phyloP scores from a whole-genome alignment of 1,284 basidiomycete genomes.

The Trametes hirsuta region DNA sequence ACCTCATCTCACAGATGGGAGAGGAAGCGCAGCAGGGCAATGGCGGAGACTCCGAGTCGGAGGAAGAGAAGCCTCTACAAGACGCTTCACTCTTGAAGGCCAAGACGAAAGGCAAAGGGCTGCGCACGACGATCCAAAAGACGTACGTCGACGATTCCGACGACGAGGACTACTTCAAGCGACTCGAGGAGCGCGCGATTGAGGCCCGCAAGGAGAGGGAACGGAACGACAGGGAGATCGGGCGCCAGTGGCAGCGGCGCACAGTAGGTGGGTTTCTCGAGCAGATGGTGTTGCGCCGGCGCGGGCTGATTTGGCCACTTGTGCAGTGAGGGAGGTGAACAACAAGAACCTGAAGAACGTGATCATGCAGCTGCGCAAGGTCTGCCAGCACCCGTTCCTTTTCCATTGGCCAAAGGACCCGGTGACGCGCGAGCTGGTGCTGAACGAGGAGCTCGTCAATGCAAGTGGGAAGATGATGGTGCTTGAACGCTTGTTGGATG shows the following conservation, averaged over 20 bases:
- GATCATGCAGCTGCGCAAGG: constrained; percentile 94
- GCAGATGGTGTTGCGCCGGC: neutral
- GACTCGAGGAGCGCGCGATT: constrained; percentile 52
- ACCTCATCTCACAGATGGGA: constrained; percentile 50
- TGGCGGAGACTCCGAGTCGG: constrained; percentile 31
- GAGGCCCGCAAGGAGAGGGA: constrained; percentile 38
- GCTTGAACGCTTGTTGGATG: constrained; percentile 85
- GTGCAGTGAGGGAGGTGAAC: constrained; percentile 79
- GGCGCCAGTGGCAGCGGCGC: constrained; percentile 58
- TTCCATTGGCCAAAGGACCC: constrained; percentile 88
- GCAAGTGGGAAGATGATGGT: constrained; percentile 97
- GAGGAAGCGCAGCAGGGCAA: constrained; percentile 28
- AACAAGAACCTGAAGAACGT: constrained; percentile 92
- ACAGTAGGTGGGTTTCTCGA: constrained; percentile 55
- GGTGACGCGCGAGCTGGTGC: constrained; percentile 56
- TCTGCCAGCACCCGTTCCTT: constrained; percentile 92
- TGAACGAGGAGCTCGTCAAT: constrained; percentile 80
- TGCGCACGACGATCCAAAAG: constrained; percentile 36
- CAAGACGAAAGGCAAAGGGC: constrained; percentile 29
- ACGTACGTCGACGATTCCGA: constrained; percentile 58
- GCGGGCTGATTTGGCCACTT: constrained; percentile 1
- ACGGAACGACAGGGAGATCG: constrained; percentile 45
- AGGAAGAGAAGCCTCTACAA: constrained; percentile 34
- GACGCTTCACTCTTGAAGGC: constrained; percentile 38
- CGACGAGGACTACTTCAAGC: constrained; percentile 72